phyloP scores from a whole-genome alignment of 2,329 filamentous ascomycete species.

The Arthroderma uncinatum region DNA sequence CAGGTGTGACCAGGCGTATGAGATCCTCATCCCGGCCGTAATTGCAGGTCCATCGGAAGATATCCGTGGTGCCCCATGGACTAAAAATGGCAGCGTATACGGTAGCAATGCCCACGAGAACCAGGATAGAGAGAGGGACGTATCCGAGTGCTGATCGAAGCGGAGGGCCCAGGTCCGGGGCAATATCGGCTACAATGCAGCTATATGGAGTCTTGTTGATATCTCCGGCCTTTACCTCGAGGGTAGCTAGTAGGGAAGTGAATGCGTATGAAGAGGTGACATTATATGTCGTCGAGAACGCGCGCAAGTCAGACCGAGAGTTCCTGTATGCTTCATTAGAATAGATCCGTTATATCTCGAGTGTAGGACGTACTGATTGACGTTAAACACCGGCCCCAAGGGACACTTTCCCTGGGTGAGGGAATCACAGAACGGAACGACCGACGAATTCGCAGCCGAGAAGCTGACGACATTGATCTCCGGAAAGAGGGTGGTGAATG shows the following conservation, averaged over 20 bases:
- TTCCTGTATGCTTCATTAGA: not conserved
- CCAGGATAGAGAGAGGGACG: constrained; percentile 64
- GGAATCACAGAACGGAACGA: constrained; percentile 55
- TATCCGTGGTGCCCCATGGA: constrained; percentile 82
- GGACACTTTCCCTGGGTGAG: constrained; percentile 57
- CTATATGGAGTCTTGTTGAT: constrained; percentile 51
- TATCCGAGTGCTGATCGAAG: constrained; percentile 61
- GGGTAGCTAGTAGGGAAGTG: constrained; percentile 62
- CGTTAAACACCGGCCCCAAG: constrained; percentile 59
- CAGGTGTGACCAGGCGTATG: constrained; percentile 81
- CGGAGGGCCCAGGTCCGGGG: constrained; percentile 63
- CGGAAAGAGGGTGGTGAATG: constrained; percentile 61
- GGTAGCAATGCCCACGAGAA: constrained; percentile 72
- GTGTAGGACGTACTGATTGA: constrained; percentile 36
- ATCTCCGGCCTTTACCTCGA: constrained; percentile 68
- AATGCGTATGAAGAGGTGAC: constrained; percentile 80
- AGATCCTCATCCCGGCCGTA: constrained; percentile 90
- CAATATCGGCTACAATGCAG: constrained; percentile 72
- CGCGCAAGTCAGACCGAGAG: constrained; percentile 47
- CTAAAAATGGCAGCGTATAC: constrained; percentile 76
- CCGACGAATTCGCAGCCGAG: constrained; percentile 48
- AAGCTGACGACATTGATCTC: constrained; percentile 68
- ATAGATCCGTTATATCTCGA: not conserved
- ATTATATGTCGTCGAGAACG: constrained; percentile 61
- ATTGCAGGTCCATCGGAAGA: constrained; percentile 96